These are phyloP conservation scores for Pichia insulana DNA, from an alignment of 805 yeast genomes.

Conservation along the genomic window DNA sequence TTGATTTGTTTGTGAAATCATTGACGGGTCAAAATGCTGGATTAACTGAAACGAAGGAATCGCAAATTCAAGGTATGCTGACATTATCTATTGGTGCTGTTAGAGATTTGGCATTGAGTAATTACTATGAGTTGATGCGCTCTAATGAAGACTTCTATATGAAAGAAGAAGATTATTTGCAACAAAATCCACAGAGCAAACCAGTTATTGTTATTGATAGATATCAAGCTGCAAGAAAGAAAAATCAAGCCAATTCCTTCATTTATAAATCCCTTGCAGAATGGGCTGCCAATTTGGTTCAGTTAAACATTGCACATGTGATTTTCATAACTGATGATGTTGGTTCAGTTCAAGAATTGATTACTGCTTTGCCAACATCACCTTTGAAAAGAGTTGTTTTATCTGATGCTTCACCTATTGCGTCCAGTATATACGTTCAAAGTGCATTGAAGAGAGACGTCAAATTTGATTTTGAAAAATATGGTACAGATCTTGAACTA, in stretches of 20 bases:
- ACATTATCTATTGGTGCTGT: conserved; percentile 64
- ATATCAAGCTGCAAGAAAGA: conserved; percentile 45
- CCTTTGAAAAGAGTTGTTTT: conserved; percentile 69
- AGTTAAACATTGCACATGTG: conserved; percentile 81
- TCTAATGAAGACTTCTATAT: conserved; percentile 17
- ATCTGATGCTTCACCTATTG: conserved; percentile 69
- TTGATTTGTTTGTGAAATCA: conserved; percentile 83
- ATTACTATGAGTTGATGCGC: conserved; percentile 30
- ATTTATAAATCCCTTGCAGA: conserved; percentile 70
- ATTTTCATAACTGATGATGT: conserved; percentile 80
- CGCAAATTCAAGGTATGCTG: conserved; percentile 74
- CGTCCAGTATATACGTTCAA: conserved; percentile 63
- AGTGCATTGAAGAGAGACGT: conserved; percentile 34
- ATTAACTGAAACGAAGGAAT: conserved; percentile 70
- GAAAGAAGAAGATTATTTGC: conserved; percentile 75
- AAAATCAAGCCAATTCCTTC: conserved; percentile 51
- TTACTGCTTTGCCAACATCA: conserved; percentile 74
- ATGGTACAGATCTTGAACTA: conserved; percentile 34
- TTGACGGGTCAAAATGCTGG: conserved; percentile 93
- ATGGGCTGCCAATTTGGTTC: conserved; percentile 77
- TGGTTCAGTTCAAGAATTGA: conserved; percentile 59
- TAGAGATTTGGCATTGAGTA: conserved; percentile 48
- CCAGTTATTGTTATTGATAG: conserved; percentile 83
- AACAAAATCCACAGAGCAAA: conserved; percentile 74
- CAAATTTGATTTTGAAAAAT: conserved; percentile 19